Conservation (phyloP, 2,329 filamentous ascomycete species). For the Cladosporium oxysporum region DNA sequence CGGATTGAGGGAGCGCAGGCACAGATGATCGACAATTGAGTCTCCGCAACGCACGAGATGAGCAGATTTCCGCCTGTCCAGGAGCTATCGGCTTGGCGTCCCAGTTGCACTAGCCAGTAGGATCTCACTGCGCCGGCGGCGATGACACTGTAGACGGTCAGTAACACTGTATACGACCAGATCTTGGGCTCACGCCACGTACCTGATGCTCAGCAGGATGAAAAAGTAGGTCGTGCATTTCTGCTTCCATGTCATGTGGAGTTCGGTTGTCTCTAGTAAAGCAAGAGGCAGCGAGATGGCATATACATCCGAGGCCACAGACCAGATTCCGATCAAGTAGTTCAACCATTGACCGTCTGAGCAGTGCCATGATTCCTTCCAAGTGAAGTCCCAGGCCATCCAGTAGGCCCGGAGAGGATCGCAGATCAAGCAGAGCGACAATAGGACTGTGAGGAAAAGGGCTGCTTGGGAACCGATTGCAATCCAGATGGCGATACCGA, state of each 20-base stretch:
- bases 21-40: neutral
- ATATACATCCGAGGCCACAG: neutral
- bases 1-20: neutral
- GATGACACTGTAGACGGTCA: neutral
- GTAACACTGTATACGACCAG: neutral
- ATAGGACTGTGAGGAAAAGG: neutral
- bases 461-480: neutral
- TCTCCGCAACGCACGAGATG: neutral
- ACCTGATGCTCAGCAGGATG: neutral
- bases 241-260: neutral
- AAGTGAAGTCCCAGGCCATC: neutral
- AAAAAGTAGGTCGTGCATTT: neutral
- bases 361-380: neutral
- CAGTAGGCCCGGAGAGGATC: neutral
- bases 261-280: neutral
- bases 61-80: neutral
- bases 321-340: neutral
- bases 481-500: neutral
- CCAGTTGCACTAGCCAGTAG: neutral
- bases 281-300: neutral
- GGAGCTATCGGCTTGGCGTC: neutral
- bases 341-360: neutral
- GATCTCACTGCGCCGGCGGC: neutral
- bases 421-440: neutral
- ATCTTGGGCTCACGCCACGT: neutral